These are phyloP conservation scores for Pichia kluyveri DNA, from an alignment of 805 yeast genomes.

Conservation along the genomic window DNA sequence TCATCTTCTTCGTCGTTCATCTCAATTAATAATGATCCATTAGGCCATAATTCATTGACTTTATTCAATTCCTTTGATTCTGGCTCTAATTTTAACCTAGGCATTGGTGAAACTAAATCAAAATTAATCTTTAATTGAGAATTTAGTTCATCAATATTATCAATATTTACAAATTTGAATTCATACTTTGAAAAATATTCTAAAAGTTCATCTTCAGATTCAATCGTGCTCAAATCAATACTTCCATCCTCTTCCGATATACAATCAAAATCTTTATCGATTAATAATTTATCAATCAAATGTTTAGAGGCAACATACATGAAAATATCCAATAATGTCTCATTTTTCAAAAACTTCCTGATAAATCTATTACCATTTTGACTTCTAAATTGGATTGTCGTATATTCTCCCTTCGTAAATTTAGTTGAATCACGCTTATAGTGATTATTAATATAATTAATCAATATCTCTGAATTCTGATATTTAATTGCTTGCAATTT, in stretches of 20 bases:
- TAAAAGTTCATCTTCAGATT: constrained; percentile 5
- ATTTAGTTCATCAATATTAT: constrained; percentile 11
- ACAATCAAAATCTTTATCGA: constrained; percentile 3
- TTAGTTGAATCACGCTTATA: constrained; percentile 6
- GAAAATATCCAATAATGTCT: constrained; percentile 40
- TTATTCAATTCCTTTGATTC: constrained; percentile 13
- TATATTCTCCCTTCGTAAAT: constrained; percentile 24
- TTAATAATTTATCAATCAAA: constrained; percentile 9
- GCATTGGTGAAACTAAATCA: constrained; percentile 29
- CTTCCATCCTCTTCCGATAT: constrained; percentile 7
- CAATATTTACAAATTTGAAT: constrained; percentile 1
- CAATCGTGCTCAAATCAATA: no score
- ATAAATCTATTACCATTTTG: constrained; percentile 45
- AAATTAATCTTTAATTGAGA: constrained; percentile 24
- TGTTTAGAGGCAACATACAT: constrained; percentile 38
- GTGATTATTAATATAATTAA: constrained; percentile 4
- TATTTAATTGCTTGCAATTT: neutral
- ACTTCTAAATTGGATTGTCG: constrained; percentile 44
- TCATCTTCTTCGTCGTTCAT: constrained; percentile 16
- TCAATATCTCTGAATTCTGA: neutral
- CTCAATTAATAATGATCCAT: constrained; percentile 29
- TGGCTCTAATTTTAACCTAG: constrained; percentile 24
- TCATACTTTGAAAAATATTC: constrained; percentile 6
- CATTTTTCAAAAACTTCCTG: constrained; percentile 31
- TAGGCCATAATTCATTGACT: constrained; percentile 28